These are phyloP conservation scores for Baorangia bicolor DNA, from an alignment of 768 basidiomycete genomes.

Conservation along the genomic window DNA sequence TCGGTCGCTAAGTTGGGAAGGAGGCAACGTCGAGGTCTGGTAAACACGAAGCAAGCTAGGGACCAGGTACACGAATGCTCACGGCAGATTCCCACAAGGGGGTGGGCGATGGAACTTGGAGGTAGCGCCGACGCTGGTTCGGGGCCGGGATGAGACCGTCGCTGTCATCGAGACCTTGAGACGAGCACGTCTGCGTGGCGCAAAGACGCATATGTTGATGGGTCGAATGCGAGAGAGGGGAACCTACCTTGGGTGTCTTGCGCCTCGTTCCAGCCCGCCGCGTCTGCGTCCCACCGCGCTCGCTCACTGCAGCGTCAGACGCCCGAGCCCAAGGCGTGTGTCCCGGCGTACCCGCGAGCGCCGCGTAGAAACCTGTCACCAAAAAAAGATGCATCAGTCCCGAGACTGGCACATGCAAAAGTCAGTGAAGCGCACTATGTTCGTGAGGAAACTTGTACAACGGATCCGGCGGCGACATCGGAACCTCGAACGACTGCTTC, in stretches of 20 bases:
- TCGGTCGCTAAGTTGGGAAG: conserved; percentile 1
- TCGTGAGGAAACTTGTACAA: conserved; percentile 27
- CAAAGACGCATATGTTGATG: not conserved
- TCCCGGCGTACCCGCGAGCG: conserved; percentile 20
- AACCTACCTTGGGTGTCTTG: not conserved
- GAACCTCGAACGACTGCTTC: conserved; percentile 27
- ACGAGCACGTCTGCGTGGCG: not conserved
- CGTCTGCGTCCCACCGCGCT: not conserved
- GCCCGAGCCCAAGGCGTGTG: conserved; percentile 10
- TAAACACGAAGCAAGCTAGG: not conserved
- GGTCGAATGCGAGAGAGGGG: no score
- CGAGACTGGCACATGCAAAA: no score
- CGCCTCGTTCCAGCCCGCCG: not conserved
- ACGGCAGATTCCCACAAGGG: conserved; percentile 14
- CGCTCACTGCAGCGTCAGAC: not conserved
- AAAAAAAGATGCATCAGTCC: not conserved
- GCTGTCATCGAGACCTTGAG: not conserved
- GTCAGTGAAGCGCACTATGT: conserved; percentile 12
- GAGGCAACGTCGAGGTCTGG: no score
- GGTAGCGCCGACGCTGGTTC: conserved; percentile 3
- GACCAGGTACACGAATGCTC: not conserved
- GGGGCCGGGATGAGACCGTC: not conserved
- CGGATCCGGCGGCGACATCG: conserved; percentile 24
- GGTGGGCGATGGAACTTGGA: conserved; percentile 17
- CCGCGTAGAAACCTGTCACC: conserved; percentile 22